Evolutionary conservation across 352 stramenopile species (phyloP).

Genomic region (Phytophthora vignae): DNA sequence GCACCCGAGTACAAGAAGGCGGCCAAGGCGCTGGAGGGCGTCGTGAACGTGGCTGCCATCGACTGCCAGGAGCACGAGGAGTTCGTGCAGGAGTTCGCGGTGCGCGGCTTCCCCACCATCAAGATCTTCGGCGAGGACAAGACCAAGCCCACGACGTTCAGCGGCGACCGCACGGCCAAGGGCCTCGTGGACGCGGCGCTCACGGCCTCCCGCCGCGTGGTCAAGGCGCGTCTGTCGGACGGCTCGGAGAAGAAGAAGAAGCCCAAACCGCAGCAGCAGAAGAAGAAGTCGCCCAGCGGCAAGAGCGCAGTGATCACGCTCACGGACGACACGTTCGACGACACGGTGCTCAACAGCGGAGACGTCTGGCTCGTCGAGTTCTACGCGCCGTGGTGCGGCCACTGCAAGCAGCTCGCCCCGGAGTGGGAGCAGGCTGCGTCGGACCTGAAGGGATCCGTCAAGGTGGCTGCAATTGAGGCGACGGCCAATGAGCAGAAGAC

Average conservation of each 20-base stretch:
- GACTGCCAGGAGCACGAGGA: constrained; percentile 86
- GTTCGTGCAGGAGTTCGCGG: constrained; percentile 87
- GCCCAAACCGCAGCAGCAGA: constrained; percentile 45
- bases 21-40: constrained; percentile 86
- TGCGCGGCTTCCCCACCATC: constrained; percentile 95
- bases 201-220: constrained; percentile 69
- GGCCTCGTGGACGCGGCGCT: constrained; percentile 89
- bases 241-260: constrained; percentile 60
- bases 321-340: constrained; percentile 92
- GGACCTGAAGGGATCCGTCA: constrained; percentile 89
- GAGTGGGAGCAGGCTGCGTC: constrained; percentile 92
- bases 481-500: constrained; percentile 93
- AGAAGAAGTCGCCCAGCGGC: constrained; percentile 51
- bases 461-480: constrained; percentile 93
- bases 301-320: constrained; percentile 89
- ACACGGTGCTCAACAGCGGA: constrained; percentile 90
- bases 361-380: constrained; percentile 97
- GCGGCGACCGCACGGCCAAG: constrained; percentile 82
- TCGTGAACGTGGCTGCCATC: constrained; percentile 91
- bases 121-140: constrained; percentile 93
- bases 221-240: constrained; percentile 81
- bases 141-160: constrained; percentile 76
- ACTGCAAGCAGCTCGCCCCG: constrained; percentile 94
- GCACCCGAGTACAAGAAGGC: constrained; percentile 93
- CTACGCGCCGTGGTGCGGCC: constrained; percentile 95